These are phyloP conservation scores for Debaryomyces subglobosus DNA, from an alignment of 1,139 yeast species.

Conservation along the genomic window DNA sequence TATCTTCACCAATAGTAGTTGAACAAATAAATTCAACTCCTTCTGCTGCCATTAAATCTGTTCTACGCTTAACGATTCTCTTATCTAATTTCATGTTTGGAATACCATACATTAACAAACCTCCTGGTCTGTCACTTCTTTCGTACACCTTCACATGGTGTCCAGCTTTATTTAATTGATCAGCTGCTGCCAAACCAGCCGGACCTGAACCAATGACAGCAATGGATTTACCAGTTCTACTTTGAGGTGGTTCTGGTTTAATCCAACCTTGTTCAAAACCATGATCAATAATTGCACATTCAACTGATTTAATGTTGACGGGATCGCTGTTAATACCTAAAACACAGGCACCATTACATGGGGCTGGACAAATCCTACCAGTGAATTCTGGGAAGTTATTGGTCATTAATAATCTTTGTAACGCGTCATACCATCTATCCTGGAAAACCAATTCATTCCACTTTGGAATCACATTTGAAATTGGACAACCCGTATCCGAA, in stretches of 20 bases:
- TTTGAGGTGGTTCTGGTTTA: constrained; percentile 75
- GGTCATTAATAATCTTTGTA: constrained; percentile 90
- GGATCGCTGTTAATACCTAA: constrained; percentile 93
- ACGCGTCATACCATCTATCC: constrained; percentile 93
- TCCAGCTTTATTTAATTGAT: constrained; percentile 95
- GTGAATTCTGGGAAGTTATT: constrained; percentile 99
- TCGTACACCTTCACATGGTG: constrained; percentile 90
- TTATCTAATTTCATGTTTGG: constrained; percentile 99
- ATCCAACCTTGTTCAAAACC: constrained; percentile 98
- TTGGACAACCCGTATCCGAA: constrained; percentile 97
- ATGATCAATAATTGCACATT: constrained; percentile 93
- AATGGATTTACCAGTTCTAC: constrained; percentile 81
- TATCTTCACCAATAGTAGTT: constrained; percentile 83
- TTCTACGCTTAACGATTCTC: constrained; percentile 88
- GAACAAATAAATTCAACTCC: constrained; percentile 80
- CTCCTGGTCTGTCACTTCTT: constrained; percentile 95
- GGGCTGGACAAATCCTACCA: constrained; percentile 98
- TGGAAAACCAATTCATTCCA: constrained; percentile 97
- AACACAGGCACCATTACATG: constrained; percentile 98
- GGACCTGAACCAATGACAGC: constrained; percentile 97
- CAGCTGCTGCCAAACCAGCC: constrained; percentile 95
- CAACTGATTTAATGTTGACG: constrained; percentile 95
- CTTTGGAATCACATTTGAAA: constrained; percentile 94
- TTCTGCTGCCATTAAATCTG: constrained; percentile 87
- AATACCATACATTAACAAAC: constrained; percentile 97